Conservation (phyloP, 495 filamentous ascomycete species). For the Sporormia fimetaria region DNA sequence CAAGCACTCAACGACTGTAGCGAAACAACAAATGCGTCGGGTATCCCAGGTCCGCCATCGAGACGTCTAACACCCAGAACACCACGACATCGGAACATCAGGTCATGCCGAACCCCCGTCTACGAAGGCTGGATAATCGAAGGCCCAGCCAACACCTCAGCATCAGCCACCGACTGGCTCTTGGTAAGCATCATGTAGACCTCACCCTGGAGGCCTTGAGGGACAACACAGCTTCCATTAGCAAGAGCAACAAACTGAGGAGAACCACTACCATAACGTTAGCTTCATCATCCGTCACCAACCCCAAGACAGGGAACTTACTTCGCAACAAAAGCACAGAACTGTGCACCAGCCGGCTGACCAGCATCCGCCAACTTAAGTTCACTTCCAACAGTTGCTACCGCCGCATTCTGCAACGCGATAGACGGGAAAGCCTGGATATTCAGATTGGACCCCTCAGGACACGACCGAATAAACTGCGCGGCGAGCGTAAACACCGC, state of each 20-base stretch:
- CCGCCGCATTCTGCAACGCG: conserved; percentile 37
- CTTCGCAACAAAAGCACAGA: conserved; percentile 45
- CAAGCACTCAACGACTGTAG: conserved; percentile 24
- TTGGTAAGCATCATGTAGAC: conserved; percentile 27
- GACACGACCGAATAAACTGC: conserved; percentile 52
- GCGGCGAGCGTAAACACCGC: conserved; percentile 53
- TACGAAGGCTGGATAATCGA: conserved; percentile 23
- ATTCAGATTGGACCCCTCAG: conserved; percentile 44
- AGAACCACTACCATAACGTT: conserved; percentile 13
- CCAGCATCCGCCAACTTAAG: conserved; percentile 35
- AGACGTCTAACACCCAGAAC: conserved; percentile 12
- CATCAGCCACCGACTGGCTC: conserved; percentile 18
- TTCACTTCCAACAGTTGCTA: conserved; percentile 36
- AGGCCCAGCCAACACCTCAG: conserved; percentile 22
- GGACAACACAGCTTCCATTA: conserved; percentile 19
- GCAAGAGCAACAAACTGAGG: conserved; percentile 12
- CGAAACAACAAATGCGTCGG: conserved; percentile 10
- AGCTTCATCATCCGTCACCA: conserved; percentile 3
- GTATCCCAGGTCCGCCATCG: background rate
- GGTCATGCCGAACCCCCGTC: background rate
- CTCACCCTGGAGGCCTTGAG: conserved; percentile 20
- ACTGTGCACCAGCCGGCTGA: conserved; percentile 35
- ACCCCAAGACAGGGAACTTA: conserved; percentile 8
- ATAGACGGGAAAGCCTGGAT: conserved; percentile 47
- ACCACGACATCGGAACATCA: conserved; percentile 4